phyloP scores from a whole-genome alignment of 202 grass and related monocot species.

The Brachypodium distachyon region DNA sequence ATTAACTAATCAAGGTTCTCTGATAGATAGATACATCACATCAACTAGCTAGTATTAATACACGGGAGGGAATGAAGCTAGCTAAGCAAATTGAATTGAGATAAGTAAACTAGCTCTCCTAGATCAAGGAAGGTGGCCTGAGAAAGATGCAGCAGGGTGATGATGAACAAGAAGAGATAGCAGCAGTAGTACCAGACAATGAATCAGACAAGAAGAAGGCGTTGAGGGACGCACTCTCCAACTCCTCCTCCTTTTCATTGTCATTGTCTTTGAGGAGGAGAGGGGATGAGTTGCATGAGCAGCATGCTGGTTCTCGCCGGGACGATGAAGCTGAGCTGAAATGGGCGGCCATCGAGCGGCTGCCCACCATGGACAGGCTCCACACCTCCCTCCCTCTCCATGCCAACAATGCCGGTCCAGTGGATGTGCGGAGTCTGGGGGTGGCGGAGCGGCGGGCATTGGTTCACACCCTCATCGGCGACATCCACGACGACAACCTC shows the following conservation, averaged over 20 bases:
- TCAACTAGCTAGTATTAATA: background rate
- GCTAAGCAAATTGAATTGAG: background rate
- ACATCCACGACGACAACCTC: constrained; percentile 53
- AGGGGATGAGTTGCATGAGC: too few species aligned
- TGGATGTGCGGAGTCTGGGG: constrained; percentile 39
- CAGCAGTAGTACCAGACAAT: background rate
- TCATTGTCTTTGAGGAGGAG: background rate
- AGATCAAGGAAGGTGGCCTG: too few species aligned
- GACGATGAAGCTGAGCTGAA: constrained; percentile 38
- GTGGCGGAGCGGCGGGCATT: constrained; percentile 23
- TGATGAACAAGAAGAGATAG: background rate
- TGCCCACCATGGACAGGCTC: constrained; percentile 31
- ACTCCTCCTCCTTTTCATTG: background rate
- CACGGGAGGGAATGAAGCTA: background rate
- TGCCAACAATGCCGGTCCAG: background rate
- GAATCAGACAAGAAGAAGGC: background rate
- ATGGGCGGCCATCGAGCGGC: constrained; percentile 55
- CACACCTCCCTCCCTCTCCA: constrained; percentile 33
- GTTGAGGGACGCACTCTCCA: background rate
- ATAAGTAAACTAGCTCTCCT: too few species aligned
- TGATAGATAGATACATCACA: too few species aligned
- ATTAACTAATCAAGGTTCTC: too few species aligned
- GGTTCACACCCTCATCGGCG: constrained; percentile 40
- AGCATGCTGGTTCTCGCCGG: too few species aligned
- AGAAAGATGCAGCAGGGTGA: background rate